Base-by-base conservation (phyloP, 306 rosid genomes). In the Inga oerstediana region DNA sequence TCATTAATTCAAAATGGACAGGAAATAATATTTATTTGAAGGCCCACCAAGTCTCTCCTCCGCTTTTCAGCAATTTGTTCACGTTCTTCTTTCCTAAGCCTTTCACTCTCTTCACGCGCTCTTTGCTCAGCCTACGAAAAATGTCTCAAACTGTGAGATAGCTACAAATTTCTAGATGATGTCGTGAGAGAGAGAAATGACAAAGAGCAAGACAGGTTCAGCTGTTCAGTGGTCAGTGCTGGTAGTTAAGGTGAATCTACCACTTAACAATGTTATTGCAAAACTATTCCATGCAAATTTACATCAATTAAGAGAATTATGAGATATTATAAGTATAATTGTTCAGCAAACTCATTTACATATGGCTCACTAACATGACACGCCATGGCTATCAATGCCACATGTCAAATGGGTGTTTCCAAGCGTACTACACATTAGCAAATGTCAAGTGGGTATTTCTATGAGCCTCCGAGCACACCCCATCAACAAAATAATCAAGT, bases 71-170 rank as follows among this genome's bases (percentile, higher is more conserved):
- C 97, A 84, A 96, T 86, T 82, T 87, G 93, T 85, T 96, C 99
- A 35, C 98, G 97, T 85, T 94, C 97, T 84, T 92, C 97, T 83
- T 82, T 90, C 93, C 97, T 89, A 19, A 96, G 92, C 89, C 87
- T 92, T 84, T 96, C 98, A 81, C 99, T 96, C 88, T 94, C 99
- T 83, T 96, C 99, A 44, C 94, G 97, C 80, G 98, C 99, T 88
- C 97, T 88, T 89, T 94, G 98, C 90, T 96, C 99, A 68, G 99
- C 99, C 99, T 96, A 80, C 4, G 37, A 74, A 87, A 78, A 78
- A 66, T 64, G 37, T 76, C 79, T 41, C 58, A 78, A 72, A 48
- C 44, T 7, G 46, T 75, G 48, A 74, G 66, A 79, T 84, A 79
- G 78, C 35, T 75, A 75, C 27, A 48, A 70, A 58, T 67, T 66